Evolutionary conservation across 441 rosid genomes (phyloP).

Genomic region (Codiaeum variegatum): DNA sequence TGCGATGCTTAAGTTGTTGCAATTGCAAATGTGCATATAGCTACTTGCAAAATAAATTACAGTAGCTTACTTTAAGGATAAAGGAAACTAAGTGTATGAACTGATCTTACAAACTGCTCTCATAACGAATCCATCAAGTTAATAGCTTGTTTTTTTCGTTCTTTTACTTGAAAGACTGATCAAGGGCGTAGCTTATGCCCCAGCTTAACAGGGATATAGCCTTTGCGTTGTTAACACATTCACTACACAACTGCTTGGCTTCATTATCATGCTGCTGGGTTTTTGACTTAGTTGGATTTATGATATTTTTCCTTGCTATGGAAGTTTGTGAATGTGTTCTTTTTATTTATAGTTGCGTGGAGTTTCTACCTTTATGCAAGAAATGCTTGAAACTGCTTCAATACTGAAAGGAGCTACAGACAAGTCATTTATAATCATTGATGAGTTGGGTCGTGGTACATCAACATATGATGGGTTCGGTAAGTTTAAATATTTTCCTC

Average conservation of each 20-base stretch:
- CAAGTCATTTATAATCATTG: conserved; percentile 86
- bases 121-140: background rate
- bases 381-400: conserved; percentile 97
- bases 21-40: background rate
- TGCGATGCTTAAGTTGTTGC: background rate
- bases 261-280: background rate
- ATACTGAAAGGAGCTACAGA: conserved; percentile 92
- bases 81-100: background rate
- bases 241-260: background rate
- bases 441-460: conserved; percentile 97
- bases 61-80: background rate
- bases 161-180: background rate
- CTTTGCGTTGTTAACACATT: background rate
- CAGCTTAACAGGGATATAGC: background rate
- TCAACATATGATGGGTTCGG: conserved; percentile 99
- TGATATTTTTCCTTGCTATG: conserved; percentile 1
- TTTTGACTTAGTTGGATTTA: background rate
- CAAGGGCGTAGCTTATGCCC: background rate
- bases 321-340: conserved; percentile 16
- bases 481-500: conserved; percentile 30
- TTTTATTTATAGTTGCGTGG: conserved; percentile 66
- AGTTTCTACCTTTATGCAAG: conserved; percentile 94
- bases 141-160: background rate
- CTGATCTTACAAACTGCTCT: background rate
- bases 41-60: background rate